phyloP scores from a whole-genome alignment of 2,329 filamentous ascomycete genomes.

The Trichophaea hybrida region DNA sequence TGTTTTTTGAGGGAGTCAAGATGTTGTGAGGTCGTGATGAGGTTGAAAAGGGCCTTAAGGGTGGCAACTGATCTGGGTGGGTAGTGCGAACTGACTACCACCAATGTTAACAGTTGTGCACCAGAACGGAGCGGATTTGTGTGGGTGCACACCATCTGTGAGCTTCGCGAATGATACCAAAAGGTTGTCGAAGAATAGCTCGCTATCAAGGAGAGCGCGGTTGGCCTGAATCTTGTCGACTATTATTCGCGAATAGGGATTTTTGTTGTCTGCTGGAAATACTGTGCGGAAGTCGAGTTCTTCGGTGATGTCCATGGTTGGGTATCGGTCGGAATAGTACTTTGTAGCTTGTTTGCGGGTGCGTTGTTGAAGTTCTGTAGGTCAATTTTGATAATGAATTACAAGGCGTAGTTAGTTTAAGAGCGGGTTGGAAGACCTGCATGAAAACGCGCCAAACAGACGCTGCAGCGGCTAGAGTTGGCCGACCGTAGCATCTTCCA shows the following conservation, averaged over 20 bases:
- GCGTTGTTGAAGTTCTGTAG: too few species aligned
- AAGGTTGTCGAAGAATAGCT: slow-evolving; percentile 3
- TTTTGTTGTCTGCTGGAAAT: slow-evolving; percentile 1
- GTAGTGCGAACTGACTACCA: background rate
- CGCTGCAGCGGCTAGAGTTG: too few species aligned
- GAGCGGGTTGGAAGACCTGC: too few species aligned
- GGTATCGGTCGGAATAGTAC: background rate
- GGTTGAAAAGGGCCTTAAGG: background rate
- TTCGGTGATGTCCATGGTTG: background rate
- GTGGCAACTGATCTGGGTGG: background rate
- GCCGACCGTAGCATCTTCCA: too few species aligned
- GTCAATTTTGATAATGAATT: too few species aligned
- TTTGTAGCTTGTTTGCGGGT: too few species aligned
- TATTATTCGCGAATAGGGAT: slow-evolving; percentile 1
- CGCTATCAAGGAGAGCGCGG: background rate
- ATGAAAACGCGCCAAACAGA: too few species aligned
- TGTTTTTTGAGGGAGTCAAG: slow-evolving; percentile 21
- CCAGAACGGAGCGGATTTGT: too few species aligned
- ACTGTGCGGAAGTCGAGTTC: background rate
- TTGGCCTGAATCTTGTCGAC: background rate
- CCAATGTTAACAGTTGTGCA: background rate
- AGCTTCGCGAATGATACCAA: background rate
- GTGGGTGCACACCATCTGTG: background rate
- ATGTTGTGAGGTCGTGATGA: background rate
- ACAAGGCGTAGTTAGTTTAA: too few species aligned